Percentiles rank a stretch among this genome's conserved stretches.
Conservation (phyloP, 208 protist genomes). For the Trichomonas vaginalis region DNA sequence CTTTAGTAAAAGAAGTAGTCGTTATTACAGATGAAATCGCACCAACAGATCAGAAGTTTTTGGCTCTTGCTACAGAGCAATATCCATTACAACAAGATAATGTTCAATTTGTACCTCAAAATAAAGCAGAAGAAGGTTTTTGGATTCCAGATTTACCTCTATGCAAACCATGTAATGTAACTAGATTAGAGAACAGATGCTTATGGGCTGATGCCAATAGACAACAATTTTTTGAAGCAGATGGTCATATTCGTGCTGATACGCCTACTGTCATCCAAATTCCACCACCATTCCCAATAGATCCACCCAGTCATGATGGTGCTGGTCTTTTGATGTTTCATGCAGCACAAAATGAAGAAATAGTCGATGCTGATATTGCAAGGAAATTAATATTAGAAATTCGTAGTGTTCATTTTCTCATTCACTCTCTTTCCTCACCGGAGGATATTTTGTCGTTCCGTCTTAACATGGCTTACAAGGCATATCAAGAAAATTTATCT, state of each 20-base stretch:
- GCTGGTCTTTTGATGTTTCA: neutral
- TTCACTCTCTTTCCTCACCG: neutral
- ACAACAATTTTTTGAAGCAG: neutral
- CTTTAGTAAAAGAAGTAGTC: neutral
- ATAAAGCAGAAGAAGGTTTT: neutral
- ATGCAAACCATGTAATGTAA: neutral
- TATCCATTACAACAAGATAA: neutral
- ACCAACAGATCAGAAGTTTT: neutral
- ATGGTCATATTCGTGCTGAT: neutral
- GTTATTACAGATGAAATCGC: neutral
- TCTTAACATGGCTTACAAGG: neutral
- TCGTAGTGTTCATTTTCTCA: neutral
- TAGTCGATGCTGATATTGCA: neutral
- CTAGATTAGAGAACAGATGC: neutral
- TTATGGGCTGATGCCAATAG: neutral
- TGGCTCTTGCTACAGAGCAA: neutral
- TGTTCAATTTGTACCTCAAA: neutral
- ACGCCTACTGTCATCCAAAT: neutral
- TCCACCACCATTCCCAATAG: neutral
- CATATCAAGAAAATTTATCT: neutral
- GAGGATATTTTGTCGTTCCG: neutral
- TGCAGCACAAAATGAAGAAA: neutral
- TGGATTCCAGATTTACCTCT: conserved; percentile 14
- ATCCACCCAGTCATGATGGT: neutral
- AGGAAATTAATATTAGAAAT: neutral